Base-by-base conservation (phyloP, 2,329 filamentous ascomycete genomes). In the Curvularia lunata region DNA sequence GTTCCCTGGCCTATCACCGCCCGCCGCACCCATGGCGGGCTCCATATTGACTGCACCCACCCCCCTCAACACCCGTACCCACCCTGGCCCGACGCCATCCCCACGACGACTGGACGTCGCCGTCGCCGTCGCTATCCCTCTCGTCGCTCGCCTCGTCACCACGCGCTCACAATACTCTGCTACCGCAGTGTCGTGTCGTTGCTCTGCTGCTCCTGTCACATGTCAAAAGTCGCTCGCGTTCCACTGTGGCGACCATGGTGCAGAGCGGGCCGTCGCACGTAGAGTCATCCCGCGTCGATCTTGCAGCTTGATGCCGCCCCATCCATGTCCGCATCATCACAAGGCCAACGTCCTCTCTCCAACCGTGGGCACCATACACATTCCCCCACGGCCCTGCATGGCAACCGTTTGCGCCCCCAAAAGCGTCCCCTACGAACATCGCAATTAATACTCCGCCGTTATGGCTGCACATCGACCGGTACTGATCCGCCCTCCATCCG, bases 201-300 rank as follows among this genome's bases (percentile, higher is more conserved):
- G 2, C 6, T 4, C 21, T 1, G 8, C 41, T 25, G 41, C 8
- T 43, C 13, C 41, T 63, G 61, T 69, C 72, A 75, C 70, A 73
- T 71, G 72, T 65, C 62, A 66, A 10, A 45, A 47, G 52, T 52
- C 54, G 53, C 49, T 61, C 45, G 56, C 59, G 66, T 68, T 68
- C 61, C 69, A 67, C 62, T 68, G 68, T 67, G 65, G 66, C 67
- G 53, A 68, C 57, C 58, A 59, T 55, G 60, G 50, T 66, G 61
- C 66, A 62, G 58, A 55, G 65, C 69, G 69, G 72, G 62, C 69
- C 69, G 66, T 64, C 54, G 69, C 68, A 72, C 67, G 49, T 65
- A 63, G 51, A 71, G 62, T 63, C 64, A 63, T 68, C 59, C 61
- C 64, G 65, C 59, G 62, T 50, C 59, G 65, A 68, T 69, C 66